Evolutionary conservation across 2,329 filamentous ascomycete species (phyloP), one percentile per base, ranked within the genome.

Genomic region (Nectriaceae sp.): DNA sequence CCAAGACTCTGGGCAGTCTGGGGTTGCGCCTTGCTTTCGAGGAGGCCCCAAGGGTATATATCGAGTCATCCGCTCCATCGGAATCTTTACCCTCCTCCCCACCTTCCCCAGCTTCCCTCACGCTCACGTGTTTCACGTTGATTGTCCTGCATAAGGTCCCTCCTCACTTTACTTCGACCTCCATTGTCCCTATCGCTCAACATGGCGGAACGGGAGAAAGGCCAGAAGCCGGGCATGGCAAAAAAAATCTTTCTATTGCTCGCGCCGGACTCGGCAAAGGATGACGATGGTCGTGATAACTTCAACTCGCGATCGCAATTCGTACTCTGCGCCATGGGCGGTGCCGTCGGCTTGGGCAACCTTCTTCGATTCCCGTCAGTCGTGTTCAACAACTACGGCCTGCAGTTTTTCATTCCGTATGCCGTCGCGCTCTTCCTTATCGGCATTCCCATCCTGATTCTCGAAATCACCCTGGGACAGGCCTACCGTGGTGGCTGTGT

Each of bases 401-500:
- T 80, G 0, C 79, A 82, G 50, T 82, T 76, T 75, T 82, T 80
- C 57, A 75, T 81, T 16, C 78, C 78, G 0, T 81, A 81, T 48
- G 52, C 78, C 11, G 62, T 80, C 6, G 75, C 77, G 0, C 68
- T 81, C 3, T 72, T 76, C 44, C 60, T 77, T 2, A 44, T 82
- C 33, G 78, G 78, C 11, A 80, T 82, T 16, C 79, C 78, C 0
- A 70, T 75, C 0, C 68, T 82, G 10, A 70, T 78, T 4, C 71
- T 82, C 20, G 77, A 82, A 52, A 77, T 81, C 42, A 86, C 85
- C 29, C 88, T 88, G 26, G 89, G 89, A 41, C 87, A 80, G 49
- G 76, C 77, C 1, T 80, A 80, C 53, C 76, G 78, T 3, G 76
- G 75, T 21, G 77, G 77, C 11, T 72, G 69, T 1, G 73, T 78